Evolutionary conservation across 495 filamentous ascomycete species (phyloP).

Genomic region (Lasiosphaeriaceae sp.): DNA sequence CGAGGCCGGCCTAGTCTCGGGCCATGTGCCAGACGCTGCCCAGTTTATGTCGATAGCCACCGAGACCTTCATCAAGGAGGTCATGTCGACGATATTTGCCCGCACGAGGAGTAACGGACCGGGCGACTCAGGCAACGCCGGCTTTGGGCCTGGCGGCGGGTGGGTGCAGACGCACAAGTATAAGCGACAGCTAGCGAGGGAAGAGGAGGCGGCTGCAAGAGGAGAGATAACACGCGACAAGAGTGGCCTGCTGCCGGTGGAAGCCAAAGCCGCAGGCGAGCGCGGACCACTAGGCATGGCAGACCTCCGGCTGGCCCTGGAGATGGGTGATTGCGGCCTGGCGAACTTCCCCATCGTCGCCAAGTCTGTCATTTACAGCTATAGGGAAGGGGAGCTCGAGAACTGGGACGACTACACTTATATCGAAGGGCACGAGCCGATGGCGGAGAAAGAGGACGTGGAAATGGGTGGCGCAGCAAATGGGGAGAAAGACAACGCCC

Average conservation of each 20-base stretch:
- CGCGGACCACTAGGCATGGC: constrained; percentile 68
- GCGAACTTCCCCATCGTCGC: constrained; percentile 73
- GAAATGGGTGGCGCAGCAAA: constrained; percentile 33
- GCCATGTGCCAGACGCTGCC: constrained; percentile 66
- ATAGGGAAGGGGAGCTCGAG: constrained; percentile 73
- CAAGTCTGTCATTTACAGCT: constrained; percentile 65
- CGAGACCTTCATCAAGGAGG: constrained; percentile 89
- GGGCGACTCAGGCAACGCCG: constrained; percentile 48
- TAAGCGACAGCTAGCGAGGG: constrained; percentile 62
- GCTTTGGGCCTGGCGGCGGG: constrained; percentile 58
- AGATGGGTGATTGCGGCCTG: constrained; percentile 68
- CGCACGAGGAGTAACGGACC: constrained; percentile 78
- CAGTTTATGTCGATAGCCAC: constrained; percentile 86
- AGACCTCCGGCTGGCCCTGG: constrained; percentile 72
- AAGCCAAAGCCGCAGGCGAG: constrained; percentile 64
- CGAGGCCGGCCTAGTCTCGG: constrained; percentile 77
- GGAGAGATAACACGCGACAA: constrained; percentile 66
- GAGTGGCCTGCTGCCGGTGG: constrained; percentile 71
- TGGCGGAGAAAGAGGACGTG: constrained; percentile 20
- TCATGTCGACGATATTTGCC: constrained; percentile 71
- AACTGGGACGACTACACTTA: constrained; percentile 52
- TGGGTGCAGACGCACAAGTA: constrained; percentile 80
- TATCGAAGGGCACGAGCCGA: constrained; percentile 33
- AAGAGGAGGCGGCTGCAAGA: constrained; percentile 63
- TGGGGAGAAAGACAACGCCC: constrained; percentile 17